A percentile compares a stretch with the other conserved stretches of the same genome.
These are phyloP conservation scores for Pleodorina starrii DNA, from an alignment of 139 green algal genomes.

Conservation along the genomic window DNA sequence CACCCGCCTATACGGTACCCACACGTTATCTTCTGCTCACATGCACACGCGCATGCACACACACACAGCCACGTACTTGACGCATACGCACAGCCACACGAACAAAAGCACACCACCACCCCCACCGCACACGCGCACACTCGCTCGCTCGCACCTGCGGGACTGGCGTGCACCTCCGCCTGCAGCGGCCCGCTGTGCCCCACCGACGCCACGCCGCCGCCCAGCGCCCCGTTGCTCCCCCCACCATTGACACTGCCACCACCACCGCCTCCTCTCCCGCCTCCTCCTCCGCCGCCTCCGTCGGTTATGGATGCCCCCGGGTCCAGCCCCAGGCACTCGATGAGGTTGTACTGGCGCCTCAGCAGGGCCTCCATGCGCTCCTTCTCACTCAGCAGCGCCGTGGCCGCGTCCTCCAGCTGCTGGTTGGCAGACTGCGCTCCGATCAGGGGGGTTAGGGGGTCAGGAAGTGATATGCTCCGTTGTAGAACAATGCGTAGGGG, in stretches of 20 bases:
- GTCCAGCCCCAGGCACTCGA: constrained; percentile 52
- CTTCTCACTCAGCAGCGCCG: constrained; percentile 50
- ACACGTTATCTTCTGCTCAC: no score
- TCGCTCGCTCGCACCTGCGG: no score
- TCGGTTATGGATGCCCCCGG: background rate
- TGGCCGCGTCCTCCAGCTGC: constrained; percentile 39
- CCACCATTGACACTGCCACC: background rate
- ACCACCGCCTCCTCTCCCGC: no score
- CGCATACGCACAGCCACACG: no score
- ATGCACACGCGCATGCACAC: no score
- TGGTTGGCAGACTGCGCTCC: constrained; percentile 41
- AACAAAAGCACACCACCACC: no score
- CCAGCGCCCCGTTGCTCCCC: background rate
- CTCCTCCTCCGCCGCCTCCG: background rate
- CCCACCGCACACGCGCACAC: no score
- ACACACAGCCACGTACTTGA: no score
- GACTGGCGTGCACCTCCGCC: background rate
- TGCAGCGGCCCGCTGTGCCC: background rate
- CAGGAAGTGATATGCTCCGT: no score
- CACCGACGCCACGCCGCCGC: background rate
- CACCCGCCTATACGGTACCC: no score
- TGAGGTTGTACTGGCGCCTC: constrained; percentile 63
- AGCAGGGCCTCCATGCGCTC: constrained; percentile 59
- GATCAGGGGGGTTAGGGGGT: no score
- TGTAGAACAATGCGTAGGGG: no score